Evolutionary conservation across 257 asterid genomes (phyloP), one percentile per base, ranked within the genome.

Genomic region (Nicotiana paniculata): DNA sequence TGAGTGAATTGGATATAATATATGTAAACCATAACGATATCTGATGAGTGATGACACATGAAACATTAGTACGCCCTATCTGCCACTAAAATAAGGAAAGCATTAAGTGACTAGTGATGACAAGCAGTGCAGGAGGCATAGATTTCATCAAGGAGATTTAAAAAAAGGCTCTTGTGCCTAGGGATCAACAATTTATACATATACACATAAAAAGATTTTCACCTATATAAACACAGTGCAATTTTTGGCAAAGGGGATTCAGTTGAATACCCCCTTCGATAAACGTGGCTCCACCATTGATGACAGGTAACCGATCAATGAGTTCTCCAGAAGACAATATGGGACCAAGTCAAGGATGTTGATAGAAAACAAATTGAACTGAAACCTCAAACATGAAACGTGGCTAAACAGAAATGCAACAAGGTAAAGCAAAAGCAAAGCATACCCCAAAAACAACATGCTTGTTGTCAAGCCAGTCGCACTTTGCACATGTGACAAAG

Each of bases 391-490:
- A 16, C 30, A 37, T 37, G 55, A 69, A 69, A 10, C 77, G 11
- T n/a, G 5, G 58, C 46, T 28, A 75, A 75, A 75, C 28, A 72
- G 24, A 48, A 43, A 15, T 46, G 39, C 30, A 6, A 82, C 5
- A 61, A 18, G 62, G 43, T 51, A 51, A 30, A 1, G 46, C 39
- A 28, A 12, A 83, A 9, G 58, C 9, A n/a, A 43, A 59, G 84
- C 93, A 32, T 91, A 95, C 99, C 97, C 99, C 99, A 61, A 95
- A 95, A 48, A 95, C 98, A 21, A 95, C 97, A 62, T 95, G 98
- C 83, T 95, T 95, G 92, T 92, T 93, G 90, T 95, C 99, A 30
- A 95, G 99, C 99, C 98, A 95, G 84, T 93, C 99, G 24, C 97
- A 93, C 89, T 95, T 95, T 32, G 98, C 97, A 81, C 97, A 92